Evolutionary conservation across 306 rosid species (phyloP), one percentile per base, ranked within the genome.

Genomic region (Delonix regia): DNA sequence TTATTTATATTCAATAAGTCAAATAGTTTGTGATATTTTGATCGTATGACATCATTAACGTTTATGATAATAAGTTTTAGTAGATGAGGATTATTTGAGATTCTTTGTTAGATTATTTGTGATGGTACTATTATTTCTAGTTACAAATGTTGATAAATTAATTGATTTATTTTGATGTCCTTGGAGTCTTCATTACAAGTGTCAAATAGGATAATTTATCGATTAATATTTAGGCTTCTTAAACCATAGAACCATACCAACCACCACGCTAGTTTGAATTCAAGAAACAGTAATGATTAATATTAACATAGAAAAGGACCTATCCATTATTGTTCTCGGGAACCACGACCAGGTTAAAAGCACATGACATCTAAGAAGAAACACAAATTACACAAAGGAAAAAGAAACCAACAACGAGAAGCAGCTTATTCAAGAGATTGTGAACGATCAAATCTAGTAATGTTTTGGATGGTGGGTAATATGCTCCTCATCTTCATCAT

Each of bases 171-270:
- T 85, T 86, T 91, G 63, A 75, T 83, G 84, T 89, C 97, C 55
- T 91, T 82, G 74, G 91, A 89, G 78, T 83, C 85, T 73, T 91
- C 97, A 61, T 71, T 88, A 11, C n/a, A n/a, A n/a, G n/a, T n/a
- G n/a, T n/a, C n/a, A n/a, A n/a, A n/a, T n/a, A 69, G 73, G 1
- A 1, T 4, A 1, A 30, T 4, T 30, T 30, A 30, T 30, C 33
- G 4, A 30, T 4, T 30, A 30, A 30, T 4, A 30, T 4, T 30
- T 41, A 41, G 10, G 45, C 45, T 41, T 41, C 45, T 41, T 41
- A 11, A 7, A 6, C 55, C 24, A 10, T 13, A 16, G 15, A 44
- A 44, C 16, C 49, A 44, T 44, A 44, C 49, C 15, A 44, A 44
- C 1, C 8, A 44, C 16, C 3, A 4, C n/a, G 15, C 4, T 30